Base-by-base conservation (phyloP, 495 filamentous ascomycete genomes). In the Friedmanniomyces simplex region DNA sequence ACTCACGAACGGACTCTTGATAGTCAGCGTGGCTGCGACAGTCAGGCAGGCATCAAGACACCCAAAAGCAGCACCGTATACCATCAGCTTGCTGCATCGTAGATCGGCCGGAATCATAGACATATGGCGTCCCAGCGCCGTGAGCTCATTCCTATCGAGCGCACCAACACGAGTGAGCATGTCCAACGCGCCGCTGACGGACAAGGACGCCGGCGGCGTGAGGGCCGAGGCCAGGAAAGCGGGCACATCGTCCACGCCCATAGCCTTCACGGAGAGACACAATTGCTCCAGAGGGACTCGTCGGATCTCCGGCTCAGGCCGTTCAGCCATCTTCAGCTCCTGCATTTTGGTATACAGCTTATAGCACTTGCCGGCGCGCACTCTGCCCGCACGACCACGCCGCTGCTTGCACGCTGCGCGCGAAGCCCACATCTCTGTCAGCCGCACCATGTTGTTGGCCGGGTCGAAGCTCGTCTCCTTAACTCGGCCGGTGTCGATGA, bases 381-480 rank as follows among this genome's bases (percentile, higher is more conserved):
- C 93, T 77, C 93, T 82, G 66, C 93, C 93, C 25, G 93, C 93
- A 68, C 93, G 85, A 64, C 93, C 93, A 21, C 91, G 85, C n/a
- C 93, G 84, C 68, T 98, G 93, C 67, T 96, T 96, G 67, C 90
- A 96, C 12, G 94, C 94, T 2, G 94, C 91, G 20, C 82, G 80
- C 13, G 93, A 97, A 16, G 91, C 93, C 90, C 91, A 98, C 0
- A 89, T 88, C 72, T 98, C 93, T 63, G 88, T 83, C 0, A 98
- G 82, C 61, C 88, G 88, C 42, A 95, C 88, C 82, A 97, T 93
- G 69, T 95, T 95, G 69, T 87, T 91, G 57, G 85, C 82, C 0
- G 90, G 83, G 68, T 96, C 91, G 63, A 91, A 98, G 63, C 85
- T 90, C 0, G 91, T 97, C 71, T 98, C 93, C 68, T 97, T 97